Evolutionary conservation across 768 basidiomycete species (phyloP), one percentile per base, ranked within the genome.

Genomic region (Trametes cubensis): DNA sequence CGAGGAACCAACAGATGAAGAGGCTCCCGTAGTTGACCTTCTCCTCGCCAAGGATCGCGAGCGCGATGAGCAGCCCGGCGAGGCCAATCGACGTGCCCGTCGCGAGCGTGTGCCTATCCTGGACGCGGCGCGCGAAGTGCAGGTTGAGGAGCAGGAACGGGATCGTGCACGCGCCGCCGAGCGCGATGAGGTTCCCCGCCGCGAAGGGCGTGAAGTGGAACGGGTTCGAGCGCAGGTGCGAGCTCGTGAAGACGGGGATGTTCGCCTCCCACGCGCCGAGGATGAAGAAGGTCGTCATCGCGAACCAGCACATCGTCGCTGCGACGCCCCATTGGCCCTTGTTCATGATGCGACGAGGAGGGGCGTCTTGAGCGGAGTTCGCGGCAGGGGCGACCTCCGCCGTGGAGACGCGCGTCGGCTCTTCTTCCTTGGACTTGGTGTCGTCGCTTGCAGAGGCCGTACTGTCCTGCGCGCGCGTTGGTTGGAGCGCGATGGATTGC

Each of bases 181-280:
- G 79, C 25, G 85, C 87, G 71, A 89, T 86, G 73, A 88, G 85
- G 73, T 88, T 88, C 8, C 85, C 88, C 3, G 87, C 85, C 18
- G 80, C 77, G 67, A 81, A 88, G 1, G 86, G 87, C 15, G 82
- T 79, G 78, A 83, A 87, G 67, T 78, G 70, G 68, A 87, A 81
- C 20, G 72, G 67, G 15, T 73, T 70, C 7, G 63, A 55, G 21
- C 65, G 60, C 20, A 66, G 64, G 51, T 67, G 70, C 21, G 66
- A 68, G 26, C 66, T 49, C 21, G 82, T 79, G 69, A 82, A 88
- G 58, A 88, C 80, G 40, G 86, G 87, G 53, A 88, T 81, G 71
- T 87, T 87, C 50, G 83, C 77, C 71, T 89, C 87, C 86, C 85
- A 88, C 14, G 82, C 80, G 8, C 85, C 86, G 59, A 89, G 82